Base-by-base conservation (phyloP, 208 protist species). In the Wallacemonas sp. region DNA sequence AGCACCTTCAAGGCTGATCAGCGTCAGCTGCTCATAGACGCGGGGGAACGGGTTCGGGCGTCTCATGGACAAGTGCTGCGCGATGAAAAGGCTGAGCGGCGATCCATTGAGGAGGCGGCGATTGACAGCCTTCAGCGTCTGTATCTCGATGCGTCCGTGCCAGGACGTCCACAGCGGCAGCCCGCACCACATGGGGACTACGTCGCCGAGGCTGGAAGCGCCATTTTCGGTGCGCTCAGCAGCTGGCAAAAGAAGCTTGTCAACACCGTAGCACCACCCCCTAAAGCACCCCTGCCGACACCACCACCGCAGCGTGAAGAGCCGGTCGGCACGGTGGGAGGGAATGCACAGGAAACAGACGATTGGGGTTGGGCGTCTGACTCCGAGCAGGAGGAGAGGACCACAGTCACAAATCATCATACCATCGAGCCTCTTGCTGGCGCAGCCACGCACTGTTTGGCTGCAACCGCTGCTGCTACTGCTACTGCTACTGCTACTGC, bases 151-250 rank as follows among this genome's bases (percentile, higher is more conserved):
- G 32, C 30, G 6, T 12, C 26, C 11, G 14, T 8, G 6, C 36
- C 6, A 14, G 36, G 36, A 41, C 36, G 14, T 6, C 36, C 9
- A 6, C 36, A 41, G 9, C 9, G 9, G 14, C 36, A 41, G 5
- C 6, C 24, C 9, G 12, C 5, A 8, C 52, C 11, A 41, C 52
- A 58, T 4, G 52, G 30, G 16, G 52, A 58, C 19, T 58, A 39
- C 30, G 52, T 58, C 11, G 52, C 52, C 3, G 52, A 58, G 32
- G 52, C 52, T 2, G 52, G 52, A 4, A 58, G 52, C 23, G 52
- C 52, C 5, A 58, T 58, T 21, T 29, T 58, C 6, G 52, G 52
- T 24, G 26, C 52, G 19, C 32, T 58, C 24, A 58, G 26, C 52
- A 33, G 23, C 29, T 58, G 26, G 52, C 52, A 58, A n/a, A 58